phyloP scores from a whole-genome alignment of 2,329 filamentous ascomycete species.

The Fusarium musae region DNA sequence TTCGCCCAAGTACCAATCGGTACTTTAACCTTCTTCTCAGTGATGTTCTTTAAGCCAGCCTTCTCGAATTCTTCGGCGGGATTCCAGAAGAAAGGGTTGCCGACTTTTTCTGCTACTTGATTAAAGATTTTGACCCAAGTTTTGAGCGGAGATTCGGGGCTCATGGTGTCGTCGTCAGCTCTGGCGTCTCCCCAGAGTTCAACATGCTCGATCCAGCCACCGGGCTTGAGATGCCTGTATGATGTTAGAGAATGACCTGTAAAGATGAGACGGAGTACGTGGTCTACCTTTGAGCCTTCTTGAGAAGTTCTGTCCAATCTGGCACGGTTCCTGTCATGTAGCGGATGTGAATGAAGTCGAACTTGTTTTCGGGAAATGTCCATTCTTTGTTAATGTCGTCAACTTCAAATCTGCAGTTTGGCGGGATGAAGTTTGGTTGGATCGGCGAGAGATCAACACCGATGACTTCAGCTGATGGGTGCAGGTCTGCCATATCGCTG shows the following conservation, averaged over 20 bases:
- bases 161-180: slow-evolving; percentile 20
- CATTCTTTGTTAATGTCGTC: slow-evolving; percentile 29
- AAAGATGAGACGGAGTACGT: fast-evolving
- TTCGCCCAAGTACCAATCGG: slow-evolving; percentile 27
- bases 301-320: slow-evolving; percentile 9
- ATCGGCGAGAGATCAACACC: slow-evolving; percentile 26
- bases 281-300: slow-evolving; percentile 10
- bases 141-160: slow-evolving; percentile 14
- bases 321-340: slow-evolving; percentile 25
- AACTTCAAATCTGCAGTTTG: slow-evolving; percentile 22
- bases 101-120: slow-evolving; percentile 12
- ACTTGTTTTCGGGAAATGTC: slow-evolving; percentile 12
- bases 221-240: slow-evolving; percentile 2
- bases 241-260: fast-evolving
- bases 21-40: slow-evolving; percentile 16
- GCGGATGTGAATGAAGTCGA: slow-evolving; percentile 27
- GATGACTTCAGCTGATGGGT: slow-evolving; percentile 17
- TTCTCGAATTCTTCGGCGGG: slow-evolving; percentile 8
- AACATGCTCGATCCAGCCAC: slow-evolving; percentile 28
- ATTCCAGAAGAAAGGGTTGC: slow-evolving; percentile 27
- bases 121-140: slow-evolving; percentile 24
- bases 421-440: slow-evolving; percentile 19
- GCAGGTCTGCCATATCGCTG: slow-evolving; percentile 25
- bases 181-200: slow-evolving; percentile 24
- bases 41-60: slow-evolving; percentile 9